A percentile compares a stretch with the other conserved stretches of the same genome.
phyloP scores from a whole-genome alignment of 306 rosid genomes.

The Casuarina glauca region DNA sequence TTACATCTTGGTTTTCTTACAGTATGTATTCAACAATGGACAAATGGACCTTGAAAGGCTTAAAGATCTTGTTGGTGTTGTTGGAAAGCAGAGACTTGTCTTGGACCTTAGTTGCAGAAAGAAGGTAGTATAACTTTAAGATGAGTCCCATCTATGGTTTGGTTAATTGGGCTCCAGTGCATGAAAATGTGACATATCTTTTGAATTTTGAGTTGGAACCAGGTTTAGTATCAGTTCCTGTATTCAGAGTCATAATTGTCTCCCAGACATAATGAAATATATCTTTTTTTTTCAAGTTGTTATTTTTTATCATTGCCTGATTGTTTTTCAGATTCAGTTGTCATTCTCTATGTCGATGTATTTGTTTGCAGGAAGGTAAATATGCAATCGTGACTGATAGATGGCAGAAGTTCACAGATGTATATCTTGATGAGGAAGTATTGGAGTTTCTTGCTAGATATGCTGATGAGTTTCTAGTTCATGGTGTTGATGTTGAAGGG shows the following conservation, averaged over 20 bases:
- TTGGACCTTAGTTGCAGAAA: constrained; percentile 96
- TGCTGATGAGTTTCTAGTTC: constrained; percentile 94
- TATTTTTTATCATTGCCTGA: neutral
- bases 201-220: neutral
- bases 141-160: constrained; percentile 10
- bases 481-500: constrained; percentile 98
- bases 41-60: constrained; percentile 89
- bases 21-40: constrained; percentile 91
- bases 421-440: constrained; percentile 55
- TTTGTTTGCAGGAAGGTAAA: constrained; percentile 65
- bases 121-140: constrained; percentile 50
- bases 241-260: neutral
- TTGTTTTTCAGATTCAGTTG: constrained; percentile 2
- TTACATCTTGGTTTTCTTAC: constrained; percentile 23
- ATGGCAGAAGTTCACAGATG: constrained; percentile 96
- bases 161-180: constrained; percentile 3
- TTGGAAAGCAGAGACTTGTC: constrained; percentile 89
- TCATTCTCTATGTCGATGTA: constrained; percentile 19
- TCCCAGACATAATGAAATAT: neutral
- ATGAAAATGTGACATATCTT: too few species aligned
- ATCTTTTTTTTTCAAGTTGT: neutral
- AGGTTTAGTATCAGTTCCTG: neutral
- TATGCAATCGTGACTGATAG: constrained; percentile 92
- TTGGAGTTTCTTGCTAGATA: constrained; percentile 72
- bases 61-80: constrained; percentile 66